Evolutionary conservation across 495 filamentous ascomycete genomes (phyloP), one percentile per base, ranked within the genome.

Genomic region (Antarctomyces pellizariae): DNA sequence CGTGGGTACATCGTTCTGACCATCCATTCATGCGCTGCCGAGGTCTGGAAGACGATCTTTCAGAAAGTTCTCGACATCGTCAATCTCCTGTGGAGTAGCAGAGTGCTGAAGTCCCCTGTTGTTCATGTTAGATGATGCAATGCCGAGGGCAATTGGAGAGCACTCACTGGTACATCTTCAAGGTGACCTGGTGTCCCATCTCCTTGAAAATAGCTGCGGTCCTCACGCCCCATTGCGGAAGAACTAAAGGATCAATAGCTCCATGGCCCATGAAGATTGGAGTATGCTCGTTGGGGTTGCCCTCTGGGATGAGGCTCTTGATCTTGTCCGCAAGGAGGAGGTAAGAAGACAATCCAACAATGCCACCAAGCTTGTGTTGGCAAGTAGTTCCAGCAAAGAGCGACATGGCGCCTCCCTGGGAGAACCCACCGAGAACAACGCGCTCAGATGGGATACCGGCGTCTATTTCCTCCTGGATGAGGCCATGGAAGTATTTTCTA

Each of bases 251-350:
- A 49, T 97, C 86, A 1, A 45, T 48, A 32, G 66, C 57, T 9
- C 84, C 84, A 36, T 97, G 84, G 5, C 64, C 82, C 61, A 91
- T 67, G 48, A 89, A 89, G 26, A 92, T 69, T 1, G 72, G 72
- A 2, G 80, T 92, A 3, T 71, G 52, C 48, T 73, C 67, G 47
- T 90, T 92, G 29, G 64, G 49, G 35, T 57, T 64, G 12, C 68
- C 62, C 30, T 58, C 54, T 0, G 75, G 60, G 14, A 72, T 49
- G 26, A 72, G 59, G 20, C 63, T 60, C 42, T 63, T 52, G 38
- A 90, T 52, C 38, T 77, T 83, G 27, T 62, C 53, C 37, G 66
- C 66, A 25, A 93, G 52, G 6, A 80, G 54, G 38, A 93, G 49
- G 41, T 90, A 97, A 33, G 64, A 71, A 6, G 75, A 84, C 24